Evolutionary conservation across 78 protist species (phyloP).

Genomic region (Dictyostelium brefeldianum): DNA sequence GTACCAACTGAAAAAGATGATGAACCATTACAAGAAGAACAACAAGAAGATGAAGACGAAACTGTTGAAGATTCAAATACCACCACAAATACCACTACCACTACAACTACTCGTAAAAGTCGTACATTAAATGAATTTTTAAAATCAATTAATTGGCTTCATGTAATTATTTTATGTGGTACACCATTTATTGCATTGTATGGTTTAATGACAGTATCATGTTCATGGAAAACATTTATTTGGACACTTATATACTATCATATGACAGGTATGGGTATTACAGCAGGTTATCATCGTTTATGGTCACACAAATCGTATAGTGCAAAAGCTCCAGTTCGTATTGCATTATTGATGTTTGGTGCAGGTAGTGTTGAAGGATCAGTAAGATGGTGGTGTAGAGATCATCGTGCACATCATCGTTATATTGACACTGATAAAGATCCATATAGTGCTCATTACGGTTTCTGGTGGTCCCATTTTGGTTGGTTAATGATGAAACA

Average conservation of each 20-base stretch:
- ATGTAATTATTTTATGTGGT: constrained; percentile 18
- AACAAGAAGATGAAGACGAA: background rate
- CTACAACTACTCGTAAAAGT: background rate
- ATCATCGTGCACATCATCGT: constrained; percentile 95
- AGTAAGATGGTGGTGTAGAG: constrained; percentile 88
- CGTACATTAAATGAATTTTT: constrained; percentile 42
- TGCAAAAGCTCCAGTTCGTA: constrained; percentile 5
- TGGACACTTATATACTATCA: constrained; percentile 68
- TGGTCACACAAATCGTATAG: constrained; percentile 75
- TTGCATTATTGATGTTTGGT: constrained; percentile 37
- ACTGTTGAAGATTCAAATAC: background rate
- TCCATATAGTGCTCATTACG: constrained; percentile 89
- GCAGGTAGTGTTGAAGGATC: constrained; percentile 91
- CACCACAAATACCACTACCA: background rate
- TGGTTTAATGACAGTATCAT: constrained; percentile 39
- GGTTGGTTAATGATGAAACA: constrained; percentile 94
- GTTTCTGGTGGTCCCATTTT: constrained; percentile 90
- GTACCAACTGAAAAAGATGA: constrained; percentile 30
- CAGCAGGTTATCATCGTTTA: constrained; percentile 87
- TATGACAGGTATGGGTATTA: constrained; percentile 89
- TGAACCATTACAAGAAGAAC: background rate
- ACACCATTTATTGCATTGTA: constrained; percentile 66
- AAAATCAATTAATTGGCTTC: constrained; percentile 73
- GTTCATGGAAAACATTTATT: constrained; percentile 39
- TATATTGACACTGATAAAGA: constrained; percentile 92